These are phyloP conservation scores for Protostelium mycophagum DNA, from an alignment of 78 protist species.

Conservation along the genomic window DNA sequence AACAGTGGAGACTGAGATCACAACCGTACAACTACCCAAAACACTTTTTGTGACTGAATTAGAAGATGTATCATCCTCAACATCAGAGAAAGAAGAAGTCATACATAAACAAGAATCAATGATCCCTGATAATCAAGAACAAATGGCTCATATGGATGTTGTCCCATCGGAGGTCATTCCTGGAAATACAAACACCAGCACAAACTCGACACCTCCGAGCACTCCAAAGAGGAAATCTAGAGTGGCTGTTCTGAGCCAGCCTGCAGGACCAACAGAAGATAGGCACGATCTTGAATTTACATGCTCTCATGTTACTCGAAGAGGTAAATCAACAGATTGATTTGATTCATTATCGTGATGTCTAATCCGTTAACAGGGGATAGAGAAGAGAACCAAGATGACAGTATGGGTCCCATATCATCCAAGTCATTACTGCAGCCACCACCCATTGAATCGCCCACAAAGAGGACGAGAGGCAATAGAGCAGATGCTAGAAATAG, in stretches of 20 bases:
- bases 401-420: background rate
- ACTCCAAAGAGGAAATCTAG: background rate
- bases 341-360: background rate
- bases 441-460: background rate
- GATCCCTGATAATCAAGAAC: too few species aligned
- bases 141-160: too few species aligned
- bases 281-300: background rate
- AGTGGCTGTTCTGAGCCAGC: background rate
- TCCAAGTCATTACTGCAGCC: background rate
- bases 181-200: too few species aligned
- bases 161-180: too few species aligned
- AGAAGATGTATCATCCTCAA: too few species aligned
- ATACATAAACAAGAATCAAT: too few species aligned
- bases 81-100: too few species aligned
- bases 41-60: too few species aligned
- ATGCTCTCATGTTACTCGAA: background rate
- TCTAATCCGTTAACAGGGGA: background rate
- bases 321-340: background rate
- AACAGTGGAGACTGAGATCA: too few species aligned
- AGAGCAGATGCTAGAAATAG: background rate
- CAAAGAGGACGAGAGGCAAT: background rate
- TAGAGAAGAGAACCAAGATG: background rate
- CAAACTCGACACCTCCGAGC: too few species aligned
- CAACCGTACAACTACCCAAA: too few species aligned
- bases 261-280: background rate